Evolutionary conservation across 2,329 filamentous ascomycete genomes (phyloP).

Genomic region (Catunica adiposa): DNA sequence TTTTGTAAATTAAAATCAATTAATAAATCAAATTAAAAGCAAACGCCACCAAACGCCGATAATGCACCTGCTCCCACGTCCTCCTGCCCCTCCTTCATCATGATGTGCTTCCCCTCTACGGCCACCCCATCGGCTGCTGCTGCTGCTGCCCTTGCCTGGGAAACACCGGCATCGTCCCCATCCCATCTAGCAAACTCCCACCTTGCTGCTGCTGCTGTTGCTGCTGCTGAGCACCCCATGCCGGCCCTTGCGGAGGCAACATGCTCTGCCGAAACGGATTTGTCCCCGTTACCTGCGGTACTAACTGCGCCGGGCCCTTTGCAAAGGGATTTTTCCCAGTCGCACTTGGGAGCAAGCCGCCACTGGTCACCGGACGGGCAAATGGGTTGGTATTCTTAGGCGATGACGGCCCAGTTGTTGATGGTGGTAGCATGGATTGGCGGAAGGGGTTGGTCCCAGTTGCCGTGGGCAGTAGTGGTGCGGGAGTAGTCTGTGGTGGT

Average conservation of each 20-base stretch:
- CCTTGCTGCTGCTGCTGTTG: conserved; percentile 53
- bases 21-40: too few relatives aligned
- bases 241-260: conserved; percentile 74
- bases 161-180: conserved; percentile 71
- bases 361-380: conserved; percentile 34
- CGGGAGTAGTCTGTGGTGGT: conserved; percentile 18
- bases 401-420: conserved; percentile 32
- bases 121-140: conserved; percentile 31
- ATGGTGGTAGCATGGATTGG: conserved; percentile 55
- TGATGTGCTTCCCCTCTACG: conserved; percentile 19
- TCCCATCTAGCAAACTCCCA: conserved; percentile 61
- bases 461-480: conserved; percentile 20
- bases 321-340: conserved; percentile 45
- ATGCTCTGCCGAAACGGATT: conserved; percentile 92
- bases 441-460: conserved; percentile 74
- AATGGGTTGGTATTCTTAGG: conserved; percentile 77
- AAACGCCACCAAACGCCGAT: too few relatives aligned
- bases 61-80: not conserved
- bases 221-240: too few relatives aligned
- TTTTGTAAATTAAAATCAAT: too few relatives aligned
- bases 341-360: conserved; percentile 27
- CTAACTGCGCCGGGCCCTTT: conserved; percentile 36
- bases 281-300: conserved; percentile 69
- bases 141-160: conserved; percentile 52
- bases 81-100: not conserved